A percentile compares a stretch with the other conserved stretches of the same genome.
Evolutionary conservation across 78 protist species (phyloP).

Genomic region (Dictyostelium firmibasis): DNA sequence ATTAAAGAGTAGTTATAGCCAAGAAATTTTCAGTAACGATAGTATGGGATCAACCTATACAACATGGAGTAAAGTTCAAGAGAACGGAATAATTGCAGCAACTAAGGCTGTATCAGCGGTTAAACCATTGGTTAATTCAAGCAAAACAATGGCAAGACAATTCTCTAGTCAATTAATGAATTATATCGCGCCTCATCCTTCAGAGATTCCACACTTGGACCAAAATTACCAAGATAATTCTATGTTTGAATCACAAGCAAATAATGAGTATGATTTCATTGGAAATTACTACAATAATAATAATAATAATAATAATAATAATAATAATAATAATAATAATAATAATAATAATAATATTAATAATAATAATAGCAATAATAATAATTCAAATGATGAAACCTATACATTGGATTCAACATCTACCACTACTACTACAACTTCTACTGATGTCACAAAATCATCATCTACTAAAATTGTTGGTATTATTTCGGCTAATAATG

Average conservation of each 20-base stretch:
- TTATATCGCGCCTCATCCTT: slow-evolving; percentile 17
- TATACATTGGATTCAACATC: background rate
- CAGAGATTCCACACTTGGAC: too few relatives aligned
- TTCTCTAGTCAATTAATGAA: slow-evolving; percentile 17
- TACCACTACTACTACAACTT: background rate
- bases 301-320: background rate
- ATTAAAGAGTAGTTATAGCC: background rate
- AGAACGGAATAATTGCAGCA: slow-evolving; percentile 6
- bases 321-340: background rate
- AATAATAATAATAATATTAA: background rate
- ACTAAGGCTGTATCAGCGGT: slow-evolving; percentile 31
- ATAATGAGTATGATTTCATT: background rate
- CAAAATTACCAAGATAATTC: background rate
- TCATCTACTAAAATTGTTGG: background rate
- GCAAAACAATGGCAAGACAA: slow-evolving; percentile 44
- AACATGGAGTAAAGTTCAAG: slow-evolving; percentile 28
- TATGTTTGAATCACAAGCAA: background rate
- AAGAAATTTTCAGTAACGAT: background rate
- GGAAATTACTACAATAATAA: background rate
- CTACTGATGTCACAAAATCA: too few relatives aligned
- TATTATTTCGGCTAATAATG: background rate
- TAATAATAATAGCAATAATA: background rate
- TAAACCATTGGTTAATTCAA: slow-evolving; percentile 16
- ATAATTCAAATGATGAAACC: background rate
- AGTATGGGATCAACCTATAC: background rate